A percentile compares a stretch with the other conserved stretches of the same genome.
Evolutionary conservation across 768 basidiomycete species (phyloP).

Genomic region (Imleria badia): DNA sequence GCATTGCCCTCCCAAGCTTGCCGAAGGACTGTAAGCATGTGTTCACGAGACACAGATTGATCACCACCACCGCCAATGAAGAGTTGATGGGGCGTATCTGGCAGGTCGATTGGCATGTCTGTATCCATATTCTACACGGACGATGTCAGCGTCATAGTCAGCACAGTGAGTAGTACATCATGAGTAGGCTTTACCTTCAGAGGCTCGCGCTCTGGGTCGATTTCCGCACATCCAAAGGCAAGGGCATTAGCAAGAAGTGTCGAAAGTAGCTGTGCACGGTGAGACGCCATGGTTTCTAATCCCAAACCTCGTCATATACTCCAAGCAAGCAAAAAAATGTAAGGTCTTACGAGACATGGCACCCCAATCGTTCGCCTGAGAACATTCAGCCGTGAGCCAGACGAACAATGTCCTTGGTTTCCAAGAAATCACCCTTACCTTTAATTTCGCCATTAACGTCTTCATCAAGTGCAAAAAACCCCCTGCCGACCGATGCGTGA

Average conservation of each 20-base stretch:
- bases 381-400: neutral
- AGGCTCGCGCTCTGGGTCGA: constrained; percentile 45
- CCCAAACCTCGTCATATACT: neutral
- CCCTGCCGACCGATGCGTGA: constrained; percentile 51
- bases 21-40: constrained; percentile 12
- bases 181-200: constrained; percentile 42
- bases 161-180: neutral
- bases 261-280: constrained; percentile 45
- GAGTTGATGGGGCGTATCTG: constrained; percentile 40
- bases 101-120: constrained; percentile 37
- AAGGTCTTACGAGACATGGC: constrained; percentile 53
- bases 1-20: constrained; percentile 15
- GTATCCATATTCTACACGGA: constrained; percentile 52
- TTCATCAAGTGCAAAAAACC: constrained; percentile 59
- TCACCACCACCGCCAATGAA: constrained; percentile 27
- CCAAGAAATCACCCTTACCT: constrained; percentile 35
- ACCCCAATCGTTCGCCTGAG: constrained; percentile 61
- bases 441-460: constrained; percentile 66
- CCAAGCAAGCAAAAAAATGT: neutral
- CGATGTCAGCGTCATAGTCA: neutral
- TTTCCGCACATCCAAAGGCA: constrained; percentile 45
- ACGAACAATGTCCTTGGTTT: neutral
- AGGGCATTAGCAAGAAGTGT: constrained; percentile 49
- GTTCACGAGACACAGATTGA: constrained; percentile 19
- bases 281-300: constrained; percentile 48